Evolutionary conservation across 371 early-diverging fungal genomes (phyloP).

Genomic region (Mortierella sp.): DNA sequence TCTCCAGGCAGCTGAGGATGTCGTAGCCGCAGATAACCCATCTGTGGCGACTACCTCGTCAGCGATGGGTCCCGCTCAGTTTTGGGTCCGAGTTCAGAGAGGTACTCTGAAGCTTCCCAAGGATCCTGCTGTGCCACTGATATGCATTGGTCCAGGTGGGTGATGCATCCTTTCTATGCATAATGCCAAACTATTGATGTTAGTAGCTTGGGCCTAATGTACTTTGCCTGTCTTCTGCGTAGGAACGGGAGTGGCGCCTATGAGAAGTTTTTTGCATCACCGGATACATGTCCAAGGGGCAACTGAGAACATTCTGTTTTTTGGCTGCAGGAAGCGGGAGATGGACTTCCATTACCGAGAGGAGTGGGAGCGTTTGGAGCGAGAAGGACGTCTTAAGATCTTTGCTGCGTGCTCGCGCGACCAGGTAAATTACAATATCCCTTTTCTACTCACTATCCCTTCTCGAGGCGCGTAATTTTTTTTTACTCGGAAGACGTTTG

Average conservation of each 20-base stretch:
- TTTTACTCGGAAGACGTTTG: too few species aligned
- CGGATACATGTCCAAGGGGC: slow-evolving; percentile 59
- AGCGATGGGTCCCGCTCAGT: slow-evolving; percentile 47
- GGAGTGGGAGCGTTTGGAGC: slow-evolving; percentile 68
- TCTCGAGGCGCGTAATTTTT: too few species aligned
- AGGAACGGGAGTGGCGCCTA: slow-evolving; percentile 94
- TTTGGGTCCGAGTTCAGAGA: slow-evolving; percentile 68
- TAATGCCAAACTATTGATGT: not conserved
- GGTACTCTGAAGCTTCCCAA: slow-evolving; percentile 83
- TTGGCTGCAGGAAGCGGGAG: slow-evolving; percentile 81
- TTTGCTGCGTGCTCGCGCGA: slow-evolving; percentile 87
- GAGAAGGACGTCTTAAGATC: slow-evolving; percentile 64
- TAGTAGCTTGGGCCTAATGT: not conserved
- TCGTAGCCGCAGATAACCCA: slow-evolving; percentile 16
- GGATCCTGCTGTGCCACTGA: slow-evolving; percentile 64
- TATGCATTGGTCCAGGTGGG: slow-evolving; percentile 83
- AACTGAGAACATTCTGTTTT: slow-evolving; percentile 77
- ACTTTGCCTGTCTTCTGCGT: not conserved
- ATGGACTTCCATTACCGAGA: slow-evolving; percentile 80
- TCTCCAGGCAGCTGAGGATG: slow-evolving; percentile 53
- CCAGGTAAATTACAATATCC: too few species aligned
- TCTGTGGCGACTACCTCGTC: not conserved
- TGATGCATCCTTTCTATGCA: not conserved
- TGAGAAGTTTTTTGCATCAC: slow-evolving; percentile 86
- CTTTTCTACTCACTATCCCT: too few species aligned